Base-by-base conservation (phyloP, 75 land plant genomes). In the Azolla pinnata region DNA sequence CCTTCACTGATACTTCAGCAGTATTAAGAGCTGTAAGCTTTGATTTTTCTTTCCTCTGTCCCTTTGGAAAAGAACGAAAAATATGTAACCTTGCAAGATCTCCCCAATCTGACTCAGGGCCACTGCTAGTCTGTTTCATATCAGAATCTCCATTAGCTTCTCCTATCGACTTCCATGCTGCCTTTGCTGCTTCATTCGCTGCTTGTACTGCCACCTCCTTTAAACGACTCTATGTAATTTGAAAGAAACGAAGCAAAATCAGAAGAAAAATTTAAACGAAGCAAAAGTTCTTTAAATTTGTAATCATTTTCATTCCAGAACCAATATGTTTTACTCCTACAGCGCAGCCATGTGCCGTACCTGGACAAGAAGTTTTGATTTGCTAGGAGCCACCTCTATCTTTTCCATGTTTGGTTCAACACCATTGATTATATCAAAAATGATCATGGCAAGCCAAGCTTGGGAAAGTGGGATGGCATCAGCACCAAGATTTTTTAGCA, bases 401-500 rank as follows among this genome's bases (percentile, higher is more conserved):
- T 77, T 83, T 27, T 32, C 28, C 50, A 61, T 44, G 29, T 71
- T n/a, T 16, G 30, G 19, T 67, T 83, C 83, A 54, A 64, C 64
- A 24, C 59, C 58, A 35, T 57, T 67, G 33, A 89, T 63, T 56
- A 81, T 47, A 45, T 86, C 86, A 44, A 54, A 72, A 8, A 95
- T 74, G 57, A 95, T 12, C 40, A 85, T 46, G 31, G 90, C 80
- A 26, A 95, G 63, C 96, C 96, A 88, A 27, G 85, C 96, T 72
- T 89, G 97, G 51, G 91, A 89, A 56, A 89, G 69, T 14, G 83
- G 72, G 33, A 90, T 56, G 2, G 79, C 64, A 17, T 56, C 60
- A 23, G 80, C 81, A 23, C 97, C 99, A 66, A 86, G 65, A 24
- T 79, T 80, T 52, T 90, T 84, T 57, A 95, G 73, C 51, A 95